Percentiles rank a stretch among this genome's conserved stretches.
Evolutionary conservation across 2,329 filamentous ascomycete species (phyloP).

Genomic region (Colletotrichum zoysiae): DNA sequence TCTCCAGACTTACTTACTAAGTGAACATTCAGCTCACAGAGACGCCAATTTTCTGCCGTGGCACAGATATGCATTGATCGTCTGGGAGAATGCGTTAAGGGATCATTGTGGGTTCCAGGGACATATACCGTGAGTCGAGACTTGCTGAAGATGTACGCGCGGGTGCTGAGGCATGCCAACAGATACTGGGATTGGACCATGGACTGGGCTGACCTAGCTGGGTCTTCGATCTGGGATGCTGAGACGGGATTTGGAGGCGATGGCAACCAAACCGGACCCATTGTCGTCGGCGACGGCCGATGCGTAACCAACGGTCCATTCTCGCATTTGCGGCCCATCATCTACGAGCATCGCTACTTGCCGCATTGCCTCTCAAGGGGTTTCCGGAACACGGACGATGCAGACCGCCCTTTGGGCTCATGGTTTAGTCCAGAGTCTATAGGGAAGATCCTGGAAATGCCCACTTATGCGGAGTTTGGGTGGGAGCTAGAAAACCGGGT

Average conservation of each 20-base stretch:
- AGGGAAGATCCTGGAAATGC: background rate
- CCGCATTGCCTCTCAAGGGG: conserved; percentile 31
- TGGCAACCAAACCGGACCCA: conserved; percentile 20
- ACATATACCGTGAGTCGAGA: background rate
- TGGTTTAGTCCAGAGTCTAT: conserved; percentile 1
- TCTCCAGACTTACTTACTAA: background rate
- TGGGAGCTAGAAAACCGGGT: conserved; percentile 29
- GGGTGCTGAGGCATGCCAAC: background rate
- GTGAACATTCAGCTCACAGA: background rate
- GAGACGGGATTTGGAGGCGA: background rate
- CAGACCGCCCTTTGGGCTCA: background rate
- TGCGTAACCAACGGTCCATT: conserved; percentile 41
- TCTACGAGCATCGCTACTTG: conserved; percentile 35
- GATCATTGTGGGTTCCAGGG: background rate
- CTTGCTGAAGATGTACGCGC: no score
- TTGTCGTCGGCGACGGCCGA: conserved; percentile 32
- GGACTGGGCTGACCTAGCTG: background rate
- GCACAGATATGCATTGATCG: background rate
- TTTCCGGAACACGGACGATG: background rate
- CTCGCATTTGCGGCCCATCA: conserved; percentile 36
- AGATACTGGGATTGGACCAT: conserved; percentile 15
- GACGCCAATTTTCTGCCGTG: background rate
- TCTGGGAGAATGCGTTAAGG: background rate
- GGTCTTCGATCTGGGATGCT: background rate
- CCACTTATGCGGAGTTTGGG: conserved; percentile 11